Base-by-base conservation (phyloP, 2,329 filamentous ascomycete genomes). In the Paramyrothecium roridum region DNA sequence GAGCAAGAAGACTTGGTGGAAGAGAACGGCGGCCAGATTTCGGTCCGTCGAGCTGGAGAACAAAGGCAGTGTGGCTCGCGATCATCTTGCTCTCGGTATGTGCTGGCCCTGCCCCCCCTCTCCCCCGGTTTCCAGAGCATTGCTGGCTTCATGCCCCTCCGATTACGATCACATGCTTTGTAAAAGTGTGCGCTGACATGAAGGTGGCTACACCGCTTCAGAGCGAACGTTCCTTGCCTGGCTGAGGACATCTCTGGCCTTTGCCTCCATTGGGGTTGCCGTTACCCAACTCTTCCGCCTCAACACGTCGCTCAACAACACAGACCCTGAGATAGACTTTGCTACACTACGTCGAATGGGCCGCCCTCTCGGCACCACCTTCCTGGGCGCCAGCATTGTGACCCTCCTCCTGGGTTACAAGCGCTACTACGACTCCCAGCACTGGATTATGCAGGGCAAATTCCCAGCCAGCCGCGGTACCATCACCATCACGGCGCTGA, bases 181-280 rank as follows among this genome's bases (percentile, higher is more conserved):
- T 30, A 30, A 4, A 10, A 30, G 26, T 6, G 10, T 30, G 6
- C 26, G 26, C 26, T 19, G 22, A 8, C n/a, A 6, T 22, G 23
- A 22, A 30, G 48, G 22, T 50, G 23, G n/a, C 23, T 17, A 50
- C 17, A 22, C n/a, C 19, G 22, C 8, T 34, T 17, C 61, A 92
- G 90, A 95, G 73, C 83, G 90, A 20, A 95, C 90, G 0, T 95
- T 93, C 71, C 83, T 95, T 33, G 90, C 90, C 54, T 95, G 90
- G 90, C 80, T 95, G 47, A 84, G 90, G 52, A 95, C 90, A 3
- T 92, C 88, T 2, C 81, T 95, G 37, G 86, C 88, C 22, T 95
- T 95, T 66, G 89, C 90, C 12, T 89, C 84, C 34, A 93, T 95
- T 61, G 90, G 90, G 55, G 89, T 95, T 57, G 90, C 89, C 47